Evolutionary conservation across 768 basidiomycete species (phyloP), one percentile per base, ranked within the genome.

Genomic region (Serendipita sp.): DNA sequence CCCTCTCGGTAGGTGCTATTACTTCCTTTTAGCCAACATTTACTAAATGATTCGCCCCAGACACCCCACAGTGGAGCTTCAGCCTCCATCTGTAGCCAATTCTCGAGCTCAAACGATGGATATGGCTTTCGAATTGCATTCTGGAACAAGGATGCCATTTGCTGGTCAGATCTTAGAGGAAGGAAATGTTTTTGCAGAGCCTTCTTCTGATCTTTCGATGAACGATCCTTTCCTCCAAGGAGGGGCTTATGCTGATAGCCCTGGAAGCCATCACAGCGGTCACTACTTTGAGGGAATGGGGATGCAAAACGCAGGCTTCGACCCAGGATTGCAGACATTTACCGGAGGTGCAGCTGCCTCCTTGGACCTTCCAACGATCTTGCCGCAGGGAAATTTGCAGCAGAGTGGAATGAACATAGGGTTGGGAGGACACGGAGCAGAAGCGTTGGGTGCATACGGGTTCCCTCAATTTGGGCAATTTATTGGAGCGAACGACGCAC

Each of bases 11-110:
- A n/a, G 20, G 28, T 50, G 26, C 16, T 28, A 63, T 50, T 7
- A 30, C 50, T n/a, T 2, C 3, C 24, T 50, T 9, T 22, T 13
- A 31, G 3, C 31, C 11, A 17, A 24, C 4, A 4, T 58, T 58
- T 1, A 58, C 53, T 38, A 14, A 38, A 38, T 38, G 1, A 3
- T n/a, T 28, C 5, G 13, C 9, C 28, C 11, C 2, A 58, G 53
- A n/a, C 53, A 58, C 28, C 53, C 53, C 22, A 58, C 53, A 24
- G 53, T 58, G 11, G 53, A 58, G 30, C 53, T 58, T n/a, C 53
- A 58, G 14, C 53, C 53, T 58, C 53, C 53, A 58, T 58, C 53
- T 17, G 53, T 58, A 24, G 53, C 53, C 24, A 58, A 58, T 33
- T 58, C 53, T 58, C 53, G 53, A 24, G 53, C 53, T 11, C 22